Base-by-base conservation (phyloP, 139 green algal species). In the Closterium sp. region DNA sequence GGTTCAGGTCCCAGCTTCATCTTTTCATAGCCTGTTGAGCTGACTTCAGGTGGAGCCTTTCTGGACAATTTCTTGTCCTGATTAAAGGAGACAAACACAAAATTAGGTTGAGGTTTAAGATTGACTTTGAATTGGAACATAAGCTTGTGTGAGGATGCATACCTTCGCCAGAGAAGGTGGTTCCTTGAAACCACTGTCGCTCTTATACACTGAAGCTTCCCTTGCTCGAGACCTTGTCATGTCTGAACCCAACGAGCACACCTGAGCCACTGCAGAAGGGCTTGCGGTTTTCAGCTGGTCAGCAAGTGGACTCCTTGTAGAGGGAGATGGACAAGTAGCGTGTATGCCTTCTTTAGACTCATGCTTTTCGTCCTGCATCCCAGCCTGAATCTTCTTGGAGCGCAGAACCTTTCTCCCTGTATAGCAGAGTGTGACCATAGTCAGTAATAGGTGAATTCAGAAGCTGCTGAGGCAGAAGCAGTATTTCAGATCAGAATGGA, bases 151-250 rank as follows among this genome's bases (percentile, higher is more conserved):
- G 19, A 70, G 19, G 86, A 89, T 13, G 31, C 31, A 70, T 89
- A 89, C 86, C 31, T 90, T 90, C 30, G 29, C 9, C 27, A 85
- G 28, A 30, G n/a, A 62, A 90, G n/a, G 17, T 30, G 88, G 88
- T 28, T 86, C 88, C 70, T 90, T 90, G 88, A 90, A 90, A 2
- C 88, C n/a, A 38, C 27, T 86, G 10, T 87, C 28, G 29, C 70
- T 90, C 28, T 86, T 62, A 84, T 7, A 9, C 10, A 90, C 28
- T 22, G n/a, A 50, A 9, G 10, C 29, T 22, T 31, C 30, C 62
- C 38, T 85, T 89, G 19, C n/a, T 90, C 70, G 88, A 62, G 62
- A 62, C 88, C n/a, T 29, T 85, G 88, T 90, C 88, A 90, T 62
- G 13, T 90, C 88, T 9, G 88, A 90, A 30, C 88, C 88, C 13